phyloP scores from a whole-genome alignment of 192 early-diverging fungal species.

The Coemansia guatemalensis region DNA sequence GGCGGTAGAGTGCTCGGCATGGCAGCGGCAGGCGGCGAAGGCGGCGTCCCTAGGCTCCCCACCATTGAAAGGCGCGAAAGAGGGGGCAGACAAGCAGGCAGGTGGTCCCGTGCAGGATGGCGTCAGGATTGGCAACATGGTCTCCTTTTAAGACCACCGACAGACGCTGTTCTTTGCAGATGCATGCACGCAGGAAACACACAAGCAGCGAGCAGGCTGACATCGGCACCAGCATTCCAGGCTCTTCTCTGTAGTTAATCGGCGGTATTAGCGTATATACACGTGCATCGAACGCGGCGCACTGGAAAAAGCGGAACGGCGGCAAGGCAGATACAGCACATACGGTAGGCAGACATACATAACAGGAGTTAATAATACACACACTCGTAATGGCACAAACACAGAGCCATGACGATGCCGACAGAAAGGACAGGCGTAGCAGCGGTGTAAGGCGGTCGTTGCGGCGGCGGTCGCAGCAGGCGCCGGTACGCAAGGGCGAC shows the following conservation, averaged over 20 bases:
- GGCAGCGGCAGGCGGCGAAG: too few relatives aligned
- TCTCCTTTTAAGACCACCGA: not conserved
- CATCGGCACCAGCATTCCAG: not conserved
- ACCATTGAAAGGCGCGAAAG: not conserved
- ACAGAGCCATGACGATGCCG: not conserved
- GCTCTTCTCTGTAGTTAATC: not conserved
- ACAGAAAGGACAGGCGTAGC: not conserved
- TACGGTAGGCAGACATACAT: not conserved
- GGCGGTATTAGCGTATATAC: too few relatives aligned
- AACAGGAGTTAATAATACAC: not conserved
- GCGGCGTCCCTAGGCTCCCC: not conserved
- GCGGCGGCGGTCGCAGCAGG: constrained; percentile 17
- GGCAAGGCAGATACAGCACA: not conserved
- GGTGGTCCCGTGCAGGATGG: not conserved
- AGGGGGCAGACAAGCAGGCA: not conserved
- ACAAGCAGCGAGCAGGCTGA: not conserved
- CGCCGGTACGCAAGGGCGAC: constrained; percentile 46
- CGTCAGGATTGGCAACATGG: not conserved
- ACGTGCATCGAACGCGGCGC: not conserved
- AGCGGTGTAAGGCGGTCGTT: constrained; percentile 12
- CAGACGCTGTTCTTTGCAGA: not conserved
- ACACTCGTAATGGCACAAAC: constrained; percentile 2
- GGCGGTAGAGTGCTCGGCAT: not conserved
- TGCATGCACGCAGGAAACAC: too few relatives aligned
- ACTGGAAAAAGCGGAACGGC: not conserved